phyloP scores from a whole-genome alignment of 768 basidiomycete genomes.

The Steccherinum ochraceum region DNA sequence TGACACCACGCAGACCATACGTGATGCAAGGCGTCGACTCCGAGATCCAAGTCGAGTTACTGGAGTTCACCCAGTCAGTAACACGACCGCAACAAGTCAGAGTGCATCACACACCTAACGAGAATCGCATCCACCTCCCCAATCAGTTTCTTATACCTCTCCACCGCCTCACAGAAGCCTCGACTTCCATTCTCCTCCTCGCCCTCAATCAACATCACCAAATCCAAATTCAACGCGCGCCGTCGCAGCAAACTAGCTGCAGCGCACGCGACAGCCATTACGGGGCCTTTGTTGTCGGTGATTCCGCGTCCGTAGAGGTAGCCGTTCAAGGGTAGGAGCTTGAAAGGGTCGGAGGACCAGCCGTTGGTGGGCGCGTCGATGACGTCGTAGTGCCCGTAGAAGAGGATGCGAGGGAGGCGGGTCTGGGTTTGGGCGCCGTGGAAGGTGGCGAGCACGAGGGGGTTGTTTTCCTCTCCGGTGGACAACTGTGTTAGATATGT shows the following conservation, averaged over 20 bases:
- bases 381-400: slow-evolving; percentile 99
- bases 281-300: slow-evolving; percentile 94
- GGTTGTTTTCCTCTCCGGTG: slow-evolving; percentile 71
- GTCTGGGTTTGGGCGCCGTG: slow-evolving; percentile 54
- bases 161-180: slow-evolving; percentile 77
- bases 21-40: slow-evolving; percentile 91
- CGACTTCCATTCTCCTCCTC: slow-evolving; percentile 94
- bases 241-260: slow-evolving; percentile 72
- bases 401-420: slow-evolving; percentile 67
- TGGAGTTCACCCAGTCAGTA: slow-evolving; percentile 18
- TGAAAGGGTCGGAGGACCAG: slow-evolving; percentile 85
- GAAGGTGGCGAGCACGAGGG: slow-evolving; percentile 88
- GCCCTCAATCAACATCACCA: slow-evolving; percentile 91
- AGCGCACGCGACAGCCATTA: slow-evolving; percentile 86
- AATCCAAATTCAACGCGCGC: slow-evolving; percentile 74
- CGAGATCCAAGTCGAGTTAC: slow-evolving; percentile 96
- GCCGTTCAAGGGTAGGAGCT: slow-evolving; percentile 75
- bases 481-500: slow-evolving; percentile 47
- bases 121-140: slow-evolving; percentile 87
- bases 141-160: slow-evolving; percentile 73
- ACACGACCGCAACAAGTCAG: too few species aligned
- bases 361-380: slow-evolving; percentile 68
- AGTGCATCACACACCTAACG: slow-evolving; percentile 70
- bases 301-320: slow-evolving; percentile 89
- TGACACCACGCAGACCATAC: slow-evolving; percentile 90